Conservation (phyloP, 805 yeast genomes). For the Barnettozyma botsteinii region DNA sequence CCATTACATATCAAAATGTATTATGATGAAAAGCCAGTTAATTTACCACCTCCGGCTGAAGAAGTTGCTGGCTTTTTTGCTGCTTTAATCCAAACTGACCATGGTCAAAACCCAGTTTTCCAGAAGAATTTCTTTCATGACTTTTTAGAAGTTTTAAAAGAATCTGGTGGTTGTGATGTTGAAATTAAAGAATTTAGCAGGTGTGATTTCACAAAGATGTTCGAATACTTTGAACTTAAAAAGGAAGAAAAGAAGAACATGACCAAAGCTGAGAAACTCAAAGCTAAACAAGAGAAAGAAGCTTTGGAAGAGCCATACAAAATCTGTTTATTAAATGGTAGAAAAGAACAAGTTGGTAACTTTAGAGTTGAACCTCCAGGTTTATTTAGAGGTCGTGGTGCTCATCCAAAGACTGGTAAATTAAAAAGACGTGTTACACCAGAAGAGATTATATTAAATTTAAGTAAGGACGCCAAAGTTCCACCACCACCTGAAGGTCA, state of each 20-base stretch:
- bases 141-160: constrained; percentile 61
- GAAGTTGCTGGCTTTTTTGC: constrained; percentile 96
- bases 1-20: constrained; percentile 71
- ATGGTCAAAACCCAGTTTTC: constrained; percentile 80
- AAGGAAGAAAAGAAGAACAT: constrained; percentile 68
- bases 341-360: constrained; percentile 89
- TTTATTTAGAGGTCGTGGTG: constrained; percentile 91
- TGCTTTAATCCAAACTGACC: constrained; percentile 83
- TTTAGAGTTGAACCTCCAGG: constrained; percentile 97
- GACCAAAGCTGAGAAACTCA: constrained; percentile 70
- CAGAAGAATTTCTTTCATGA: constrained; percentile 84
- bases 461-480: constrained; percentile 62
- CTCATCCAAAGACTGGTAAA: constrained; percentile 94
- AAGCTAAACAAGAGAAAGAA: constrained; percentile 65
- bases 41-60: constrained; percentile 76
- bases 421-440: constrained; percentile 82
- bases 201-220: constrained; percentile 76
- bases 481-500: constrained; percentile 89
- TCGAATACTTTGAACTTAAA: constrained; percentile 59
- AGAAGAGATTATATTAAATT: constrained; percentile 81
- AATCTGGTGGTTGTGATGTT: constrained; percentile 60
- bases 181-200: constrained; percentile 52
- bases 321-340: constrained; percentile 75
- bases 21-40: constrained; percentile 73
- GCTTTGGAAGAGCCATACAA: constrained; percentile 74